These are phyloP conservation scores for Prunus davidiana DNA, from an alignment of 306 rosid genomes.

Conservation along the genomic window DNA sequence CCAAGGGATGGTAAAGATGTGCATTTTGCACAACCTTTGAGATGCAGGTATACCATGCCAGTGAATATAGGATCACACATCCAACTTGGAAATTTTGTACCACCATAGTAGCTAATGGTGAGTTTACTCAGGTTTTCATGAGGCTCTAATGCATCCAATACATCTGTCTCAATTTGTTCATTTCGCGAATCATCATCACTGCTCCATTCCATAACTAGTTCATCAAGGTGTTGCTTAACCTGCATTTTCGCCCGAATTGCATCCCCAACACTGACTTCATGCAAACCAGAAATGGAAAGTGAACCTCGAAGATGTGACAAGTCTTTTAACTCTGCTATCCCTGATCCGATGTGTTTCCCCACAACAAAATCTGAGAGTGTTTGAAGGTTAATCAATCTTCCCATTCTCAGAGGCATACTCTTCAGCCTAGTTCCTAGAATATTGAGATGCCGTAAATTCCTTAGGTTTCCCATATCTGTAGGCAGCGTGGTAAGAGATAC, in stretches of 20 bases:
- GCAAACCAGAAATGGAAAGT: constrained; percentile 4
- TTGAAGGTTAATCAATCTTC: constrained; percentile 21
- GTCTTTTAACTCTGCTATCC: constrained; percentile 2
- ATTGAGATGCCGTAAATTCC: constrained; percentile 22
- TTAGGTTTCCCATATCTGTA: constrained; percentile 2
- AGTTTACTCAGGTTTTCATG: constrained; percentile 17
- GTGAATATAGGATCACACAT: constrained; percentile 2
- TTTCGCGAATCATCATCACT: constrained; percentile 9
- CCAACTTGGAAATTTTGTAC: constrained; percentile 30
- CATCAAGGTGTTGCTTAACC: neutral
- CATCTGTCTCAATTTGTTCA: constrained; percentile 5
- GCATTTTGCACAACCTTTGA: neutral
- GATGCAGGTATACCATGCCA: constrained; percentile 1
- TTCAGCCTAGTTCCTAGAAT: constrained; percentile 10
- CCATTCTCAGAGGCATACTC: constrained; percentile 20
- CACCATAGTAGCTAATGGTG: constrained; percentile 20
- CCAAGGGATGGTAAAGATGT: constrained; percentile 22
- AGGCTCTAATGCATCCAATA: constrained; percentile 29
- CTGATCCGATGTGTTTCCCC: constrained; percentile 7
- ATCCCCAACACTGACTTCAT: neutral
- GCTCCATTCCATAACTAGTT: constrained; percentile 11
- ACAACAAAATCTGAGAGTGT: constrained; percentile 19
- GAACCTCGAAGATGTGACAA: constrained; percentile 7
- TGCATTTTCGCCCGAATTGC: constrained; percentile 4
- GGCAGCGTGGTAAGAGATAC: neutral